phyloP scores from a whole-genome alignment of 495 filamentous ascomycete genomes.

The Oidiodendron maius region DNA sequence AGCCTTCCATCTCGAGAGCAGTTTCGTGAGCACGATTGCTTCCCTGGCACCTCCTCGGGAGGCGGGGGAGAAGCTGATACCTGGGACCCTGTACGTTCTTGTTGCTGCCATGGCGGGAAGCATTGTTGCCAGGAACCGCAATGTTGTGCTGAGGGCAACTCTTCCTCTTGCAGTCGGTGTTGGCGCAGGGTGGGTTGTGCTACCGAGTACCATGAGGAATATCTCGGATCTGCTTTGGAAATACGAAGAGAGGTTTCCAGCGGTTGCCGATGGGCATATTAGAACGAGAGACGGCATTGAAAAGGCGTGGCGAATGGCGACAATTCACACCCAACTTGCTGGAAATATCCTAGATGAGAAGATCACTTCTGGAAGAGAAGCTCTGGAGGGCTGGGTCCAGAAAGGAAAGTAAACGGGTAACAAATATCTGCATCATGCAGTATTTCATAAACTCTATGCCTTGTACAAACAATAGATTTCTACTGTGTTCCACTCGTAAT shows the following conservation, averaged over 20 bases:
- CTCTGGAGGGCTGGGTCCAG: constrained; percentile 80
- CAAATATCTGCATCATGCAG: neutral
- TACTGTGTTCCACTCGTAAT: neutral
- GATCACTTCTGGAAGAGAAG: constrained; percentile 64
- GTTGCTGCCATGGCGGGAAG: constrained; percentile 88
- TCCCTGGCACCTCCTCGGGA: constrained; percentile 78
- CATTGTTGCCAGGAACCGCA: constrained; percentile 81
- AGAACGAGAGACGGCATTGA: constrained; percentile 57
- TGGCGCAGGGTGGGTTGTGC: constrained; percentile 64
- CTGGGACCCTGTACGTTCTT: constrained; percentile 81
- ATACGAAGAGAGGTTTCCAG: constrained; percentile 82
- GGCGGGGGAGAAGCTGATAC: constrained; percentile 76
- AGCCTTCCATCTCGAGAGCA: constrained; percentile 72
- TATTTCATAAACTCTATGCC: neutral
- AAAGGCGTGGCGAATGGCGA: constrained; percentile 61
- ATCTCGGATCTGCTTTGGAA: constrained; percentile 76
- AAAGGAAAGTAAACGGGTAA: constrained; percentile 60
- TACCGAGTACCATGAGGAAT: constrained; percentile 80
- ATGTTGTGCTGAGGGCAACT: constrained; percentile 66
- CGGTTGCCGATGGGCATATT: constrained; percentile 71
- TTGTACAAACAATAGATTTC: constrained; percentile 23
- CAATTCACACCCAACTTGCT: constrained; percentile 63
- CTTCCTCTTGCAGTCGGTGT: constrained; percentile 68
- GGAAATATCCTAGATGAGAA: constrained; percentile 71
- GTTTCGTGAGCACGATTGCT: constrained; percentile 79